Evolutionary conservation across 495 filamentous ascomycete genomes (phyloP).

Genomic region (Symbiotaphrina buchneri): DNA sequence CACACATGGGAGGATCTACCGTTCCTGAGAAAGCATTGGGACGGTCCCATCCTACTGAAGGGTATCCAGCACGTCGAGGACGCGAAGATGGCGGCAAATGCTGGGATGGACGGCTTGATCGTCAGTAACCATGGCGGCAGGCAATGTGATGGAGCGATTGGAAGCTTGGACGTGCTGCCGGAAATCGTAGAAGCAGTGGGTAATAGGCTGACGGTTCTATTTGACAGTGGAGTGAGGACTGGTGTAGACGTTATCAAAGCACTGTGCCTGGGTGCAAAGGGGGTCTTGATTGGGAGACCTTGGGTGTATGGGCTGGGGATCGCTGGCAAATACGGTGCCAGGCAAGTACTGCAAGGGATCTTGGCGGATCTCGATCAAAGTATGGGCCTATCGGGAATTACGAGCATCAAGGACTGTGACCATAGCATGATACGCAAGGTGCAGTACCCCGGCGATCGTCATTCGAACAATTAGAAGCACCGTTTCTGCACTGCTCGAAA

Average conservation of each 20-base stretch:
- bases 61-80: constrained; percentile 41
- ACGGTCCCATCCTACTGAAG: constrained; percentile 33
- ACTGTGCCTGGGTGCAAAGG: constrained; percentile 37
- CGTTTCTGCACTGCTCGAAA: too few species aligned
- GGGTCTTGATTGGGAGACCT: constrained; percentile 38
- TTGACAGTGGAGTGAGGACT: constrained; percentile 41
- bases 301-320: constrained; percentile 25
- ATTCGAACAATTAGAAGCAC: constrained; percentile 6
- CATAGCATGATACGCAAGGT: constrained; percentile 24
- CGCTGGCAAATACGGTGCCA: not conserved
- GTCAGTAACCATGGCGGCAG: constrained; percentile 49
- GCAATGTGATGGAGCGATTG: constrained; percentile 23
- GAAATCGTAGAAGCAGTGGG: constrained; percentile 16
- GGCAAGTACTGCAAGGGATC: not conserved
- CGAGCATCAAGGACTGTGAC: constrained; percentile 26
- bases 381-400: constrained; percentile 32
- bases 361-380: constrained; percentile 29
- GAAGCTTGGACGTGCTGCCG: not conserved
- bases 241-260: constrained; percentile 54
- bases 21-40: constrained; percentile 17
- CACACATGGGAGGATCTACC: constrained; percentile 1
- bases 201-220: constrained; percentile 32
- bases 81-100: constrained; percentile 27
- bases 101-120: constrained; percentile 35
- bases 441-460: constrained; percentile 27